Evolutionary conservation across 192 early-diverging fungal species (phyloP).

Genomic region (Thoreauomyces humboldtii): DNA sequence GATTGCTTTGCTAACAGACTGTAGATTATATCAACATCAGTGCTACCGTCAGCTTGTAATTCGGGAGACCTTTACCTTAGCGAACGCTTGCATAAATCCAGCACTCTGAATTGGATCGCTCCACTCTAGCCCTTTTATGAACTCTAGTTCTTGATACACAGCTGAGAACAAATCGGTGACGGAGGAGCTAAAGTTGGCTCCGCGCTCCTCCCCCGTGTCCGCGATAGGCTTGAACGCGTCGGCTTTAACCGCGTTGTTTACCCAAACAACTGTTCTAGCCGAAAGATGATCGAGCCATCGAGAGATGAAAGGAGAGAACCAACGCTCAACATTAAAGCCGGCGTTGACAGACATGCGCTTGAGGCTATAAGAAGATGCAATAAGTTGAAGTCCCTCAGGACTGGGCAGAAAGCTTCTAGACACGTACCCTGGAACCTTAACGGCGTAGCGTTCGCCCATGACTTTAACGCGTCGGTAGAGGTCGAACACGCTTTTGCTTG

Average conservation of each 20-base stretch:
- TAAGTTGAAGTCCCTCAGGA: no score
- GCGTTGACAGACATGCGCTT: slow-evolving; percentile 36
- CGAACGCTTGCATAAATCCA: slow-evolving; percentile 52
- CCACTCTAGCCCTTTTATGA: slow-evolving; percentile 55
- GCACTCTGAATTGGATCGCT: slow-evolving; percentile 48
- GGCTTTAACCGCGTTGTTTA: slow-evolving; percentile 50
- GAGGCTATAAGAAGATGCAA: not conserved
- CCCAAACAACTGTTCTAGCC: slow-evolving; percentile 50
- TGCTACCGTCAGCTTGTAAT: no score
- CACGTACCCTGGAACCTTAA: slow-evolving; percentile 45
- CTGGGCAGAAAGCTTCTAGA: no score
- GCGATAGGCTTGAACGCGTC: slow-evolving; percentile 49
- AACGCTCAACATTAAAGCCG: slow-evolving; percentile 50
- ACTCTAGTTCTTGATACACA: slow-evolving; percentile 50
- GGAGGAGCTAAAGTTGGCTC: slow-evolving; percentile 37
- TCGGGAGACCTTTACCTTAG: no score
- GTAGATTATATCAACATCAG: not conserved
- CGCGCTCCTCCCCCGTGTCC: slow-evolving; percentile 11
- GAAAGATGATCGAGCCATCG: slow-evolving; percentile 49
- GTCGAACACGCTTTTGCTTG: slow-evolving; percentile 43
- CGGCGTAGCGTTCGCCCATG: slow-evolving; percentile 46
- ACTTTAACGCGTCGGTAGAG: slow-evolving; percentile 42
- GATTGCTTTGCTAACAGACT: slow-evolving; percentile 46
- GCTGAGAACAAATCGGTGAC: slow-evolving; percentile 54
- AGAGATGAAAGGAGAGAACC: slow-evolving; percentile 51